Evolutionary conservation across 2,329 filamentous ascomycete species (phyloP).

Genomic region (Cladosporium oxysporum): DNA sequence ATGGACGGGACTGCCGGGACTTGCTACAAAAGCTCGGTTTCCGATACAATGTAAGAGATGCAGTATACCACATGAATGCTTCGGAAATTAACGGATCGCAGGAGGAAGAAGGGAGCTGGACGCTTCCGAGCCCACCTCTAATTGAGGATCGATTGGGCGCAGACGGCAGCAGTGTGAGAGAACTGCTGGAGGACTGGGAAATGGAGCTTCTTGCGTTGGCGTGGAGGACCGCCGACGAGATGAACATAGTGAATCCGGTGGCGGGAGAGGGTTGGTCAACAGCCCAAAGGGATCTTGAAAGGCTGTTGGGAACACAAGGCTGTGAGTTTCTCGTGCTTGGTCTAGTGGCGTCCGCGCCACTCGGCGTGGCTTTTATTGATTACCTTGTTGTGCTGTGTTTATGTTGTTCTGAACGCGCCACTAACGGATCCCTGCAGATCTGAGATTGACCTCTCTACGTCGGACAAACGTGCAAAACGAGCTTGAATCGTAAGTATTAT

Average conservation of each 20-base stretch:
- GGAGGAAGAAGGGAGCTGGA: conserved; percentile 30
- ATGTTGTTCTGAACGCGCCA: background rate
- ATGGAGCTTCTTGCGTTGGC: conserved; percentile 59
- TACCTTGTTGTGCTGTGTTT: background rate
- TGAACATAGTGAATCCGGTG: conserved; percentile 30
- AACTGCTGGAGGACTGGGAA: conserved; percentile 61
- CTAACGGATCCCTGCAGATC: conserved; percentile 26
- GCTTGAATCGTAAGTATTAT: conserved; percentile 6
- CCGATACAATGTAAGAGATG: conserved; percentile 34
- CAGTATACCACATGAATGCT: background rate
- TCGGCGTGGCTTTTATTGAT: background rate
- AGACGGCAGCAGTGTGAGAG: conserved; percentile 29
- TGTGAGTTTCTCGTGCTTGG: conserved; percentile 20
- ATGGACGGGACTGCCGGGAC: conserved; percentile 56
- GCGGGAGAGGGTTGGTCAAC: conserved; percentile 33
- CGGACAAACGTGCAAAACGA: conserved; percentile 11
- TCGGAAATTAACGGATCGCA: background rate
- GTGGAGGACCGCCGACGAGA: conserved; percentile 37
- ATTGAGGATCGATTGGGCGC: conserved; percentile 28
- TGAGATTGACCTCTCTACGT: conserved; percentile 6
- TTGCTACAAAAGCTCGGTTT: conserved; percentile 63
- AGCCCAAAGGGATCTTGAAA: conserved; percentile 37
- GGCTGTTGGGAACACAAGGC: conserved; percentile 36
- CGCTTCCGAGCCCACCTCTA: conserved; percentile 31
- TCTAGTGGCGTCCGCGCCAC: background rate